These are phyloP conservation scores for Carallia pectinifolia DNA, from an alignment of 345 rosid genomes.

Conservation along the genomic window DNA sequence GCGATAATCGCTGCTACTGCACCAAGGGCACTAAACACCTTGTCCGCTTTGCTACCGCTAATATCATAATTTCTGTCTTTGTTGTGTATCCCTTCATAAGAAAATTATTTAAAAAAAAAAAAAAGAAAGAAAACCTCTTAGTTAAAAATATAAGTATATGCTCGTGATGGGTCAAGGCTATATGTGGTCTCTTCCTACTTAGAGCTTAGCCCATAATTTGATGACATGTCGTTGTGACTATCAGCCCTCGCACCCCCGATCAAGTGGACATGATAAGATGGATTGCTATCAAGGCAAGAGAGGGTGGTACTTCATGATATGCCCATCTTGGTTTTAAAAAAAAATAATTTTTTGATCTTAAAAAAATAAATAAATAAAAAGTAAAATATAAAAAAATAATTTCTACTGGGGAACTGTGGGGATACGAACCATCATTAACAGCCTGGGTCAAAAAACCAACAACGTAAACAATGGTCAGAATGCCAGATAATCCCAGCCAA, in stretches of 20 bases:
- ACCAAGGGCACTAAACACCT: constrained; percentile 24
- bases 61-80: constrained; percentile 17
- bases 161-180: too few species aligned
- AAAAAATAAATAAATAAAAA: too few species aligned
- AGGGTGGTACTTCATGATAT: too few species aligned
- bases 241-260: too few species aligned
- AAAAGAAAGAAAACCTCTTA: background rate
- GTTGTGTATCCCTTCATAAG: constrained; percentile 17
- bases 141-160: constrained; percentile 3
- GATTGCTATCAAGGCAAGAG: too few species aligned
- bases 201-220: too few species aligned
- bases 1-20: constrained; percentile 28
- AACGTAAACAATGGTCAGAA: constrained; percentile 24
- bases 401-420: background rate
- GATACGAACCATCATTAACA: background rate
- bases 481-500: constrained; percentile 27
- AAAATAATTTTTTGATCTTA: too few species aligned
- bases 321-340: too few species aligned
- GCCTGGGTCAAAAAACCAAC: constrained; percentile 5
- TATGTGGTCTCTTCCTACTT: too few species aligned
- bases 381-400: too few species aligned
- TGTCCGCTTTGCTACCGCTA: constrained; percentile 11
- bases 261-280: too few species aligned
- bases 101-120: background rate
- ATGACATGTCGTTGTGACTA: too few species aligned